Base-by-base conservation (phyloP, 805 yeast species). In the Myxozyma neotropica region DNA sequence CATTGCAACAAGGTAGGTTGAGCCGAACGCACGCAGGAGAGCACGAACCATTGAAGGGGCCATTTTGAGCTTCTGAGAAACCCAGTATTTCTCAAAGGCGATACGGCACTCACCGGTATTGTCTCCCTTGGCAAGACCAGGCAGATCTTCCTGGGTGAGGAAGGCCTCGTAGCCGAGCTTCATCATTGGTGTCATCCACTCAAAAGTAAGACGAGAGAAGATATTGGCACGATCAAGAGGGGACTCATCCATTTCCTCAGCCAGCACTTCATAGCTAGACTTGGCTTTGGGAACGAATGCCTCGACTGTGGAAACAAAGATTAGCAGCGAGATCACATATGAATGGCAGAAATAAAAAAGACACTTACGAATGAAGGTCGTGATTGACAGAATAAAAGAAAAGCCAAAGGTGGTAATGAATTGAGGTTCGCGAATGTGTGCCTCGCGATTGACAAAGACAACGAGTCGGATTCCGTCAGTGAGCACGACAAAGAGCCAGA, bases 181-280 rank as follows among this genome's bases (percentile, higher is more conserved):
- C 86, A 94, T 89, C 68, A 94, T 76, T 0, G 81, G 84, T 21
- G 90, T 84, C 96, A 94, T 89, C 98, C 99, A 94, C 27, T 85
- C 76, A 72, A 94, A 93, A 0, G 96, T 86, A 53, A 93, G 76
- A 53, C 82, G 78, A 1, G 96, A 86, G 64, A 93, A 83, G 15
- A 91, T 75, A 70, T 92, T 85, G 12, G 90, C 88, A 55, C 71
- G 72, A 40, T 83, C 86, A 43, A 77, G 74, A 0, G 86, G 87
- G 45, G 71, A 70, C 44, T 64, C 66, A 52, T 71, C 71, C 43
- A 58, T 57, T 63, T 77, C 74, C 59, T 67, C 67, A 8, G 75
- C 69, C 51, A 77, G 61, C 26, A 71, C 70, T 51, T 72, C 74
- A 21, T 69, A 58, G 23, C 70, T 69, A 13, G 71, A 51, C n/a